Conservation (phyloP, 192 early-diverging fungal species). For the Pilaira anomala region DNA sequence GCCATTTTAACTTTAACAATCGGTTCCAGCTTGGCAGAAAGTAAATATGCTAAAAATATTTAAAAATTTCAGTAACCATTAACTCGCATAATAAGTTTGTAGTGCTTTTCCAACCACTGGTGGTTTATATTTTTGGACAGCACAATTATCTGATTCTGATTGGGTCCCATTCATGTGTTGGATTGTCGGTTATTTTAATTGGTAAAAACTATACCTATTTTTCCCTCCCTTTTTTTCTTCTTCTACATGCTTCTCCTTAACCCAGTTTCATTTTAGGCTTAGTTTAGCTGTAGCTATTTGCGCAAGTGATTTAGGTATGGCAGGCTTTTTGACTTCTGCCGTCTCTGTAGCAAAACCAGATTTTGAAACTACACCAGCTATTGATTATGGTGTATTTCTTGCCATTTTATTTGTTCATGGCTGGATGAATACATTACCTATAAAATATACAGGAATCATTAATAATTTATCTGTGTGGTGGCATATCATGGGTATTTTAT, state of each 20-base stretch:
- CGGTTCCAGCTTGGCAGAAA: conserved; percentile 44
- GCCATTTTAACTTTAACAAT: conserved; percentile 40
- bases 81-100: not conserved
- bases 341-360: conserved; percentile 3
- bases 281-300: not conserved
- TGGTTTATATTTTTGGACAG: conserved; percentile 49
- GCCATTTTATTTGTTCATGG: conserved; percentile 46
- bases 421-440: conserved; percentile 39
- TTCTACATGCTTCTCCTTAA: not conserved
- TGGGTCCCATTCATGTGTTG: conserved; percentile 46
- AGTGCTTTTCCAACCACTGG: conserved; percentile 45
- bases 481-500: conserved; percentile 21
- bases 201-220: conserved; percentile 10
- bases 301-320: not conserved
- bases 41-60: conserved; percentile 38
- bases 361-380: conserved; percentile 25
- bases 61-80: conserved; percentile 16
- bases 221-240: not conserved
- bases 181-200: conserved; percentile 43
- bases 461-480: conserved; percentile 40
- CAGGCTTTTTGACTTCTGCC: not conserved
- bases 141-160: conserved; percentile 35
- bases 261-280: not conserved
- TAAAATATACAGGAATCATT: conserved; percentile 38
- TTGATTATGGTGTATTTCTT: conserved; percentile 44